phyloP scores from a whole-genome alignment of 75 land plant genomes.

The Cupressus sempervirens region DNA sequence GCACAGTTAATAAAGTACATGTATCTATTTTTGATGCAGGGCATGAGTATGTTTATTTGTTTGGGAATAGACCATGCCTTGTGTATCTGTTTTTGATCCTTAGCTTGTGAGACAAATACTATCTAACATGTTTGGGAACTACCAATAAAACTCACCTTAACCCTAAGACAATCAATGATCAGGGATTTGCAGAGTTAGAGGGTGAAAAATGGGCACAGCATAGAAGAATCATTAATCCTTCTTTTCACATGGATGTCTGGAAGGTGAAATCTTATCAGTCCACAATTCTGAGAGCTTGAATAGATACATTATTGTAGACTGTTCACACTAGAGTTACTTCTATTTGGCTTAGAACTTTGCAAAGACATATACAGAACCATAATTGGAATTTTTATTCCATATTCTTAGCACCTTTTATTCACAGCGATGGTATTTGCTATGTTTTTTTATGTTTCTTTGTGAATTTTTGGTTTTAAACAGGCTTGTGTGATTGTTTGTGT shows the following conservation, averaged over 20 bases:
- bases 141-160: not conserved
- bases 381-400: no score
- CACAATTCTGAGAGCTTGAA: not conserved
- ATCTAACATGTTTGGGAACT: conserved; percentile 17
- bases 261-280: conserved; percentile 21
- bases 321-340: no score
- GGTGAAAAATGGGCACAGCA: no score
- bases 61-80: no score
- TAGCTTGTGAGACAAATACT: conserved; percentile 20
- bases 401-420: no score
- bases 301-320: not conserved
- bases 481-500: no score
- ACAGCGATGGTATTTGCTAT: no score
- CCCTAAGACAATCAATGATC: not conserved
- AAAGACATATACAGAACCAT: no score
- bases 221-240: no score
- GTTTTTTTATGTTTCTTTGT: no score
- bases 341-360: no score
- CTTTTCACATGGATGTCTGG: conserved; percentile 36
- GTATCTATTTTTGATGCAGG: conserved; percentile 11
- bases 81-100: not conserved
- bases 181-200: conserved; percentile 18
- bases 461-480: no score
- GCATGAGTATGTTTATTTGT: conserved; percentile 13
- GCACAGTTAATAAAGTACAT: not conserved